These are phyloP conservation scores for Sarocladium oryzae DNA, from an alignment of 2,329 filamentous ascomycete genomes.

Conservation along the genomic window DNA sequence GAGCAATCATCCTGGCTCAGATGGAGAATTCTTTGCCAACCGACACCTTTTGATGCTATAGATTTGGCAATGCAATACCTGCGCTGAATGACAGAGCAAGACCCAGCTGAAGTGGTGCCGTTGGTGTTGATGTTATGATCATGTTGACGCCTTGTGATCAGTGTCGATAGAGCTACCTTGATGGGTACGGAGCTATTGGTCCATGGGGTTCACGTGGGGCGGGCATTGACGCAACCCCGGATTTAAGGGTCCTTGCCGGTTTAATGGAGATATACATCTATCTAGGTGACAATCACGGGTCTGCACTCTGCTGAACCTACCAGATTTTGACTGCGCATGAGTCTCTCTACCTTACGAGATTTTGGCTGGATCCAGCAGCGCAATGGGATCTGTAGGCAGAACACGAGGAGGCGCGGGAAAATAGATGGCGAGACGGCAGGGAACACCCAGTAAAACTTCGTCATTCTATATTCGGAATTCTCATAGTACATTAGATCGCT, in stretches of 20 bases:
- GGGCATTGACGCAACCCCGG: neutral
- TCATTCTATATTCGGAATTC: neutral
- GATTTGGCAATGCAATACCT: neutral
- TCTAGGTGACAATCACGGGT: too few species aligned
- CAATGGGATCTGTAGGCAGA: too few species aligned
- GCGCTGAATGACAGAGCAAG: neutral
- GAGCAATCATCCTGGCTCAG: conserved; percentile 19
- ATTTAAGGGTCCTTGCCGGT: neutral
- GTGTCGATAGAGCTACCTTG: conserved; percentile 1
- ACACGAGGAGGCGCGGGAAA: too few species aligned
- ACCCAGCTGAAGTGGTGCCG: neutral
- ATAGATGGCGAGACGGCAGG: too few species aligned
- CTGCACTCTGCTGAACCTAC: too few species aligned
- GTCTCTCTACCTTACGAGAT: too few species aligned
- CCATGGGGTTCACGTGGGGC: conserved; percentile 5
- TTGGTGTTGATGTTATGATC: conserved; percentile 2
- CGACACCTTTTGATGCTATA: conserved; percentile 1
- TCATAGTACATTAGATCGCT: conserved; percentile 5
- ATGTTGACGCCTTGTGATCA: conserved; percentile 5
- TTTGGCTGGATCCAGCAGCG: too few species aligned
- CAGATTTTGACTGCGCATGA: too few species aligned
- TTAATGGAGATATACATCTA: too few species aligned
- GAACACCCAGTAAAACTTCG: too few species aligned
- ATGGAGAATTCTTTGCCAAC: neutral
- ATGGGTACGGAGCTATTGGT: conserved; percentile 5